These are phyloP conservation scores for Aspergillus incahuasiensis DNA, from an alignment of 495 filamentous ascomycete species.

Conservation along the genomic window DNA sequence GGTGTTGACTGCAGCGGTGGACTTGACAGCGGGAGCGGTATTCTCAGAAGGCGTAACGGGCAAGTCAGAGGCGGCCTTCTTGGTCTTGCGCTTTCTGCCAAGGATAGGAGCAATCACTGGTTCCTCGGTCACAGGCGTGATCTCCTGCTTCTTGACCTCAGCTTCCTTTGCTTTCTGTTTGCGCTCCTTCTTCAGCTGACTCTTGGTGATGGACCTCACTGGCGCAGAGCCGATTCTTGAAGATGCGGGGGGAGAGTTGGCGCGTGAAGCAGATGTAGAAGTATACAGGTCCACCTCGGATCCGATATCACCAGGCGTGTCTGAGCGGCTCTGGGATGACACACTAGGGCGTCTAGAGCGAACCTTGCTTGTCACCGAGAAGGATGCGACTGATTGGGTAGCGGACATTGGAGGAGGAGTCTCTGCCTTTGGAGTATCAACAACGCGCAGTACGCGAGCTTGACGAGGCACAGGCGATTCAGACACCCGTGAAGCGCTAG, in stretches of 20 bases:
- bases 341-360: slow-evolving; percentile 58
- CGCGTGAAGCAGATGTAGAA: slow-evolving; percentile 76
- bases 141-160: slow-evolving; percentile 60
- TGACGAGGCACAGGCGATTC: slow-evolving; percentile 46
- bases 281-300: slow-evolving; percentile 75
- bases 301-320: slow-evolving; percentile 71
- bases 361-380: slow-evolving; percentile 33
- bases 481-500: slow-evolving; percentile 38
- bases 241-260: slow-evolving; percentile 77
- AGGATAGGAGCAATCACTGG: slow-evolving; percentile 74
- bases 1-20: slow-evolving; percentile 23
- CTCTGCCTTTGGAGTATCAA: slow-evolving; percentile 69
- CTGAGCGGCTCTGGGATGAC: slow-evolving; percentile 61
- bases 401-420: slow-evolving; percentile 38
- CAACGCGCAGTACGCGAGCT: slow-evolving; percentile 59
- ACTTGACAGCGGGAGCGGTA: slow-evolving; percentile 22
- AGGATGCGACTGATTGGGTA: slow-evolving; percentile 38
- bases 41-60: slow-evolving; percentile 38
- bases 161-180: slow-evolving; percentile 55
- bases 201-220: slow-evolving; percentile 78
- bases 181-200: slow-evolving; percentile 82
- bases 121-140: slow-evolving; percentile 49
- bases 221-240: slow-evolving; percentile 72
- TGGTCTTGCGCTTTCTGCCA: slow-evolving; percentile 86
- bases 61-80: slow-evolving; percentile 54